These are phyloP conservation scores for Verruconis gallopava DNA, from an alignment of 2,329 filamentous ascomycete genomes.

Conservation along the genomic window DNA sequence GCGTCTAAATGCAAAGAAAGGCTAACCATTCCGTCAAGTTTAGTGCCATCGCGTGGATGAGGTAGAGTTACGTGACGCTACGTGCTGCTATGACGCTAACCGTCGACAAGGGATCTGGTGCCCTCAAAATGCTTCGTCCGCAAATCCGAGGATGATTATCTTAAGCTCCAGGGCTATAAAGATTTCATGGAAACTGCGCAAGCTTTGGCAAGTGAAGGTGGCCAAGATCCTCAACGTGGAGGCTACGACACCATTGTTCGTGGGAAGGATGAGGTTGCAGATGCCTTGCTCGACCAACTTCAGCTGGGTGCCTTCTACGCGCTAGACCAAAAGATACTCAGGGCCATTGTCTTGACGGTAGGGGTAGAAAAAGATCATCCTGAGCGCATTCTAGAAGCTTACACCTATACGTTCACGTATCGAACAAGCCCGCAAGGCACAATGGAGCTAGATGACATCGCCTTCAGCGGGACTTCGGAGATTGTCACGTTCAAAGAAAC, in stretches of 20 bases:
- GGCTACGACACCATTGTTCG: neutral
- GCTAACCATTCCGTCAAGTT: too few species aligned
- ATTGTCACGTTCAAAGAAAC: conserved; percentile 27
- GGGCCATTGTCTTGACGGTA: conserved; percentile 34
- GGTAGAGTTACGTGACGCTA: neutral
- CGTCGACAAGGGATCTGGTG: neutral
- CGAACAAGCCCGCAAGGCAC: conserved; percentile 7
- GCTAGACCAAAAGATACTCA: conserved; percentile 28
- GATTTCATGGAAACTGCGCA: neutral
- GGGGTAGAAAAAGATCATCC: conserved; percentile 26
- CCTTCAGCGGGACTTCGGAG: conserved; percentile 18
- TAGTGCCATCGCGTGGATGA: neutral
- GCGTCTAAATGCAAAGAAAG: too few species aligned
- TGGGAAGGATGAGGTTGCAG: neutral
- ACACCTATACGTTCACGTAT: conserved; percentile 38
- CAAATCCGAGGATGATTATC: neutral
- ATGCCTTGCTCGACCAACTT: conserved; percentile 19
- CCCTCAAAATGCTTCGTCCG: neutral
- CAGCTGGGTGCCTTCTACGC: conserved; percentile 37
- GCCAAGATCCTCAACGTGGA: neutral
- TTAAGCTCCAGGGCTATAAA: neutral
- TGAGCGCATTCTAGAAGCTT: conserved; percentile 33
- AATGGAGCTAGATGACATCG: conserved; percentile 3
- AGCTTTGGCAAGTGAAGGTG: neutral
- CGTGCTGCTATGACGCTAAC: neutral